Conservation (phyloP, 2,329 filamentous ascomycete species). For the Amphichorda felina region DNA sequence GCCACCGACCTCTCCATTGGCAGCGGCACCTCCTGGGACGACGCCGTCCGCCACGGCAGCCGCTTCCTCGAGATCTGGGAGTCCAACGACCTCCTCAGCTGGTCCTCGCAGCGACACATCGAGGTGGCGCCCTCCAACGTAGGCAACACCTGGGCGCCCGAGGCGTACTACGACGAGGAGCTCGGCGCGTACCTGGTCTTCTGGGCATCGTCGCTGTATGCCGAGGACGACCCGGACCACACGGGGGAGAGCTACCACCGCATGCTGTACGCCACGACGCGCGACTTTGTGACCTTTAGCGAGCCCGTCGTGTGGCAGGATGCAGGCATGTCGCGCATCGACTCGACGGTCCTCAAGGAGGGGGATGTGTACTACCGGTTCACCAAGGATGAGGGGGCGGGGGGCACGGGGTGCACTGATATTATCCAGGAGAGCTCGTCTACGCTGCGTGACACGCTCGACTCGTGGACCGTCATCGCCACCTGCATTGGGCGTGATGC, state of each 20-base stretch:
- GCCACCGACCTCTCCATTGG: slow-evolving; percentile 42
- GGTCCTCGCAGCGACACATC: slow-evolving; percentile 37
- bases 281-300: slow-evolving; percentile 37
- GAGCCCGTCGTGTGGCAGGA: slow-evolving; percentile 38
- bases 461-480: slow-evolving; percentile 29
- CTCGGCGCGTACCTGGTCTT: slow-evolving; percentile 30
- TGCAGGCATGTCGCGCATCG: slow-evolving; percentile 35
- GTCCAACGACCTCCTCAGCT: slow-evolving; percentile 34
- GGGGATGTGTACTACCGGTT: slow-evolving; percentile 35
- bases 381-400: slow-evolving; percentile 40
- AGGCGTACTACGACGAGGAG: slow-evolving; percentile 34
- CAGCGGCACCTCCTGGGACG: slow-evolving; percentile 37
- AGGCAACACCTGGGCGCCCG: slow-evolving; percentile 42
- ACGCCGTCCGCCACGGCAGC: slow-evolving; percentile 32
- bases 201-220: slow-evolving; percentile 32
- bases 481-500: slow-evolving; percentile 38
- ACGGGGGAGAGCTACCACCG: slow-evolving; percentile 33
- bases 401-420: slow-evolving; percentile 35
- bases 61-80: slow-evolving; percentile 42
- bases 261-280: slow-evolving; percentile 38
- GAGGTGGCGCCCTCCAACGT: slow-evolving; percentile 34
- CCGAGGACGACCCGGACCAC: slow-evolving; percentile 23
- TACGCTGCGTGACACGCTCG: slow-evolving; percentile 24
- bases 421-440: slow-evolving; percentile 40
- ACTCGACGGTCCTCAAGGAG: slow-evolving; percentile 35